Base-by-base conservation (phyloP, 148 eudicot species). In the Limonium bicolor region DNA sequence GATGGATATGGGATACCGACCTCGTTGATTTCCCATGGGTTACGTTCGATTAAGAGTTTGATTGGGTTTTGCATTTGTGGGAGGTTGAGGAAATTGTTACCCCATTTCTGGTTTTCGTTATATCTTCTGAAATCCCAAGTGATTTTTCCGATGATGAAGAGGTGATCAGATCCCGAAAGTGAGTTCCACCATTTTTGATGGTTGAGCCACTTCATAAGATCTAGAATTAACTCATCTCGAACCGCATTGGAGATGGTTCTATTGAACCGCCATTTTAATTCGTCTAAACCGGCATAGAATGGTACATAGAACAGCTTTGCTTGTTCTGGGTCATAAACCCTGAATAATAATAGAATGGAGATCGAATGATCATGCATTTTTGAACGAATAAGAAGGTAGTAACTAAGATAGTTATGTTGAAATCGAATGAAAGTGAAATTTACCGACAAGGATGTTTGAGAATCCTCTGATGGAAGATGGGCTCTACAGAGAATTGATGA, bases 91-190 rank as follows among this genome's bases (percentile, higher is more conserved):
- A 86, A 49, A 24, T 50, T 68, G 39, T 59, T 70, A 23, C 95
- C 95, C 86, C 92, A 78, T 0, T 70, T 27, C 1, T 60, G 51
- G 2, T 44, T 34, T 1, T 27, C 47, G 0, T 36, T 10, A 14
- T n/a, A n/a, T n/a, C 95, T 66, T 10, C 92, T 46, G 44, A 86
- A 86, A 51, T 86, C 95, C 92, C 86, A 86, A 2, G 92, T 64
- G 49, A 86, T 68, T 51, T 81, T 74, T 1, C 95, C 95, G 48
- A 77, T 10, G 27, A 81, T 81, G 37, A 86, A 70, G 7, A 75
- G 74, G 49, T 80, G 95, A 48, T 86, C 95, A 27, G 72, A 53
- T 18, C 92, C 95, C 0, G 52, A 57, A 16, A 66, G 62, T 37
- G 58, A 35, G 41, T 25, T 67, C 95, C 95, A 86, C 4, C 72